A percentile compares a stretch with the other conserved stretches of the same genome.
These are phyloP conservation scores for Daldinia sp. DNA, from an alignment of 2,329 filamentous ascomycete species.

Conservation along the genomic window DNA sequence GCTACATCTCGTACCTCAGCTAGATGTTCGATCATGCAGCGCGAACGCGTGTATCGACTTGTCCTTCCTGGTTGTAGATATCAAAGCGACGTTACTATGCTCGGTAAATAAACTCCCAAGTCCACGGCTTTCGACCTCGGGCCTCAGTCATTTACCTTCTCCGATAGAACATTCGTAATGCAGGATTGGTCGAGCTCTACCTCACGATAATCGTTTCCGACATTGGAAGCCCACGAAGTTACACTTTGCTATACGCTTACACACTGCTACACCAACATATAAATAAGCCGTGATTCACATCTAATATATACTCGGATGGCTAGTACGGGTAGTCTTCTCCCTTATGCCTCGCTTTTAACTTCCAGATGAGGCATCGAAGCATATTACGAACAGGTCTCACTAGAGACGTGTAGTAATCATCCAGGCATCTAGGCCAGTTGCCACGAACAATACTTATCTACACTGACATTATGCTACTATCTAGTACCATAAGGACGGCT, in stretches of 20 bases:
- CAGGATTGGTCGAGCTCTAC: slow-evolving; percentile 13
- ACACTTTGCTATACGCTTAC: slow-evolving; percentile 11
- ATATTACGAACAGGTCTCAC: slow-evolving; percentile 38
- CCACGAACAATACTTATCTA: background rate
- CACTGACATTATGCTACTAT: slow-evolving; percentile 3
- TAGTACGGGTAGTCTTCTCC: slow-evolving; percentile 5
- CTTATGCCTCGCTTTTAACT: slow-evolving; percentile 33
- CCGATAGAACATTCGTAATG: slow-evolving; percentile 1
- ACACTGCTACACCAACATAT: slow-evolving; percentile 6
- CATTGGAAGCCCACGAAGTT: slow-evolving; percentile 10
- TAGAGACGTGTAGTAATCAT: slow-evolving; percentile 28
- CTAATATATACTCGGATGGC: slow-evolving; percentile 11
- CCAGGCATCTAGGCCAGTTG: slow-evolving; percentile 4
- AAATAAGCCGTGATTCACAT: background rate
- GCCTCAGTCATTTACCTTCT: background rate
- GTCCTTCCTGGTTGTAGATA: slow-evolving; percentile 5
- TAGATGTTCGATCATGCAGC: slow-evolving; percentile 1
- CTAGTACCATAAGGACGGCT: too few species aligned
- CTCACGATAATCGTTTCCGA: slow-evolving; percentile 4
- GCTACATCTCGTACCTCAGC: background rate
- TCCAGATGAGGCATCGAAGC: slow-evolving; percentile 35
- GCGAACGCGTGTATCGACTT: background rate
- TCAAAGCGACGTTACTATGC: background rate
- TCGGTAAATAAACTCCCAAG: background rate
- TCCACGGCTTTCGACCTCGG: background rate